These are phyloP conservation scores for Rhizopogon vulgaris DNA, from an alignment of 768 basidiomycete genomes.

Conservation along the genomic window DNA sequence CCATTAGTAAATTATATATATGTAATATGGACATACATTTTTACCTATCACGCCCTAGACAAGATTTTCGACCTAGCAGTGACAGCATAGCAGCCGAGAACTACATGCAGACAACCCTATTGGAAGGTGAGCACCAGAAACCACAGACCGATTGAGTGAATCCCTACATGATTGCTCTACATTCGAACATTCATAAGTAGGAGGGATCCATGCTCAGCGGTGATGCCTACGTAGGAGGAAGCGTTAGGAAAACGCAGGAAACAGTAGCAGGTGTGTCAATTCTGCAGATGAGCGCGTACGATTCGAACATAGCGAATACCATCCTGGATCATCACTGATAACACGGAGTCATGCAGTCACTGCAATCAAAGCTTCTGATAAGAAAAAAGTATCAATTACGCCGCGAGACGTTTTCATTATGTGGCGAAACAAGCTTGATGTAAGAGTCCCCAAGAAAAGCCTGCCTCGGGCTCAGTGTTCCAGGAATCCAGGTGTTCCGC, in stretches of 20 bases:
- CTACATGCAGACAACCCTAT: not conserved
- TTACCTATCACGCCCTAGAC: not conserved
- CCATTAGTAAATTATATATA: not conserved
- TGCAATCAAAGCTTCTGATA: not conserved
- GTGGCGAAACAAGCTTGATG: not conserved
- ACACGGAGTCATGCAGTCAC: not conserved
- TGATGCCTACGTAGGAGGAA: too few species aligned
- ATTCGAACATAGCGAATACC: not conserved
- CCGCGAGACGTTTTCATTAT: not conserved
- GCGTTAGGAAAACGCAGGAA: too few species aligned
- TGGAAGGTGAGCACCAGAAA: too few species aligned
- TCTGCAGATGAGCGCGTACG: too few species aligned
- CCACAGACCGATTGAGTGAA: too few species aligned
- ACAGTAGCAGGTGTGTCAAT: too few species aligned
- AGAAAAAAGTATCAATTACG: not conserved
- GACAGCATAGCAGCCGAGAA: not conserved
- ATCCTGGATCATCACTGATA: not conserved
- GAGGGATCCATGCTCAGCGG: too few species aligned
- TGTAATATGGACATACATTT: not conserved
- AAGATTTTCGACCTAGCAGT: not conserved
- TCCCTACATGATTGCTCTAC: too few species aligned
- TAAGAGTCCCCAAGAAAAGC: not conserved
- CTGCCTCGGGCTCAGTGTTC: not conserved
- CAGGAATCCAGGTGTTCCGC: not conserved
- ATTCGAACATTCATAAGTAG: too few species aligned